Percentiles rank a stretch among this genome's conserved stretches.
phyloP scores from a whole-genome alignment of 169 alveolate species.

The Hepatocystis sp. region DNA sequence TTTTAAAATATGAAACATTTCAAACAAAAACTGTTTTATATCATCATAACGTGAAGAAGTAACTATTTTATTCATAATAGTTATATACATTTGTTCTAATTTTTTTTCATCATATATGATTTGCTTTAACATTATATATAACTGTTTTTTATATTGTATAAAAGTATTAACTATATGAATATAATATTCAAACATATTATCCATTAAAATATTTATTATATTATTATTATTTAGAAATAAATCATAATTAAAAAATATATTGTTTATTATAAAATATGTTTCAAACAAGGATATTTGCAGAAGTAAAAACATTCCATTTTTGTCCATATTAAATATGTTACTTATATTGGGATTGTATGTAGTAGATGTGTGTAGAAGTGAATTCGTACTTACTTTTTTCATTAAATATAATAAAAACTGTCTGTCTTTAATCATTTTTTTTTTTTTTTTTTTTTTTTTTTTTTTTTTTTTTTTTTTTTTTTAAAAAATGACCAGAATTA shows the following conservation, averaged over 20 bases:
- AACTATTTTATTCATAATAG: neutral
- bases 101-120: neutral
- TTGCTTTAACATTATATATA: neutral
- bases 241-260: slow-evolving; percentile 14
- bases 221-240: neutral
- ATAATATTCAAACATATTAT: slow-evolving; percentile 36
- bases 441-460: no score
- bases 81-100: neutral
- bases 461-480: no score
- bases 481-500: no score
- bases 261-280: slow-evolving; percentile 15
- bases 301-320: slow-evolving; percentile 43
- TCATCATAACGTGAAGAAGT: neutral
- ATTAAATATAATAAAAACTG: no score
- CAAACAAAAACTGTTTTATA: no score
- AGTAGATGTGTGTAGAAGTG: no score
- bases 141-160: slow-evolving; percentile 5
- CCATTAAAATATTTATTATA: slow-evolving; percentile 6
- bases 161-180: slow-evolving; percentile 19
- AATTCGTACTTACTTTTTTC: no score
- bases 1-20: slow-evolving; percentile 2
- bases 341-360: slow-evolving; percentile 1
- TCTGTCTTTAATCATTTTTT: no score
- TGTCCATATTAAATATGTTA: slow-evolving; percentile 26
- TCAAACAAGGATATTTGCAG: slow-evolving; percentile 28